Base-by-base conservation (phyloP, 2,329 filamentous ascomycete species). In the Lizonia empirigonia region DNA sequence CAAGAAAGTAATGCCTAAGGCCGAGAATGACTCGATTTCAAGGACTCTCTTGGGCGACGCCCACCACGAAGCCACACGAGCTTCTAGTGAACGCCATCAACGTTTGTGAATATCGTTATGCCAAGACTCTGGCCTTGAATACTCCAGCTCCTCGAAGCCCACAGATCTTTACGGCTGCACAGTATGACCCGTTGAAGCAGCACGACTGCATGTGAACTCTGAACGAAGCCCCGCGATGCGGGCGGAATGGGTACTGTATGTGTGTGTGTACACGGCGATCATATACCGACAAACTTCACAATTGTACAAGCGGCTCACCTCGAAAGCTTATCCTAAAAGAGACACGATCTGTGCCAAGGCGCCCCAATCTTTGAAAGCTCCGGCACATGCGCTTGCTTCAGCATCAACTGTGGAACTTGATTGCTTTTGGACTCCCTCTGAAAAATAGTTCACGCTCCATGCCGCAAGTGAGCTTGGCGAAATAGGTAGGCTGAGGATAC, bases 291-390 rank as follows among this genome's bases (percentile, higher is more conserved):
- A 34, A 29, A 18, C 15, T 36, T 19, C 32, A 23, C 36, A 34
- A 19, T 19, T 7, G 39, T 41, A 42, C 42, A 18, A n/a, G 26
- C 32, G 32, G 42, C 37, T 38, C 49, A 22, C 18, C 20, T 22
- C 30, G 26, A 4, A 22, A 13, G n/a, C 42, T 47, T 47, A 13
- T 4, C 44, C 27, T 22, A 4, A 44, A 47, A 7, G 33, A 26
- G n/a, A 2, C 15, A 18, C 10, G 49, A 52, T 52, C 49, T 47
- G 33, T 42, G 18, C 49, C 38, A 38, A 42, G 49, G 19, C 37
- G 16, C 20, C 16, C 35, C 32, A 22, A 37, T 35, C 4, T 10
- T n/a, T 26, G 13, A 18, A 15, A 3, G 9, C 16, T 29, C 19
- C 41, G 30, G 30, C 24, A 37, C 23, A 27, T 16, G 24, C 33